phyloP scores from a whole-genome alignment of 2,329 filamentous ascomycete genomes.

The Venturia carpophila region DNA sequence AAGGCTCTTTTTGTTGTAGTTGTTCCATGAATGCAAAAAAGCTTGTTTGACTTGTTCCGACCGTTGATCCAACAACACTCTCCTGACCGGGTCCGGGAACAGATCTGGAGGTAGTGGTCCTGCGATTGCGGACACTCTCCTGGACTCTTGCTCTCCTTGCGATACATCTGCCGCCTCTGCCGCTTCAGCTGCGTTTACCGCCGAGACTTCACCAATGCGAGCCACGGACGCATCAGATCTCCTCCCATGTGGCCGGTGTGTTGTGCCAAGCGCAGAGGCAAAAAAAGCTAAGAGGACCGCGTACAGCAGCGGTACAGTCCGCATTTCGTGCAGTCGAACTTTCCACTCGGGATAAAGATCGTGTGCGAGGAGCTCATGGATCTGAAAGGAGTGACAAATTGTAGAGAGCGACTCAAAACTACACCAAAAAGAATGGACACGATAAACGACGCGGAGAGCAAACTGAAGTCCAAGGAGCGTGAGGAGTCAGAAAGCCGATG shows the following conservation, averaged over 20 bases:
- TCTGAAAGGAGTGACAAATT: background rate
- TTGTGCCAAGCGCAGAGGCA: background rate
- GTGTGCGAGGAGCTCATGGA: constrained; percentile 3
- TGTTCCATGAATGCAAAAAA: constrained; percentile 37
- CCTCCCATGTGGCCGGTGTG: background rate
- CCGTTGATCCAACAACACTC: constrained; percentile 26
- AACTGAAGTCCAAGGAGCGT: background rate
- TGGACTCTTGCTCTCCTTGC: background rate
- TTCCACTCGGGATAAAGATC: background rate
- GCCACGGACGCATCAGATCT: background rate
- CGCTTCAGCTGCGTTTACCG: background rate
- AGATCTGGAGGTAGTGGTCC: background rate
- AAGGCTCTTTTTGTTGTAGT: constrained; percentile 39
- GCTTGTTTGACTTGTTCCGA: constrained; percentile 30
- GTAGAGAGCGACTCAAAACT: background rate
- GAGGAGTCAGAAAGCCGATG: background rate
- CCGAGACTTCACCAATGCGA: background rate
- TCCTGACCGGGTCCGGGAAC: constrained; percentile 20
- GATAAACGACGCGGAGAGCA: background rate
- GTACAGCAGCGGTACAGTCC: constrained; percentile 1
- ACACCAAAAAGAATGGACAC: background rate
- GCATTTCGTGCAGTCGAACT: background rate
- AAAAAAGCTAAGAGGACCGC: background rate
- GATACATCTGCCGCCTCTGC: background rate
- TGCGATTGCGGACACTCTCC: background rate